These are phyloP conservation scores for Beta lomatogona DNA, from an alignment of 179 eudicot species.

Conservation along the genomic window DNA sequence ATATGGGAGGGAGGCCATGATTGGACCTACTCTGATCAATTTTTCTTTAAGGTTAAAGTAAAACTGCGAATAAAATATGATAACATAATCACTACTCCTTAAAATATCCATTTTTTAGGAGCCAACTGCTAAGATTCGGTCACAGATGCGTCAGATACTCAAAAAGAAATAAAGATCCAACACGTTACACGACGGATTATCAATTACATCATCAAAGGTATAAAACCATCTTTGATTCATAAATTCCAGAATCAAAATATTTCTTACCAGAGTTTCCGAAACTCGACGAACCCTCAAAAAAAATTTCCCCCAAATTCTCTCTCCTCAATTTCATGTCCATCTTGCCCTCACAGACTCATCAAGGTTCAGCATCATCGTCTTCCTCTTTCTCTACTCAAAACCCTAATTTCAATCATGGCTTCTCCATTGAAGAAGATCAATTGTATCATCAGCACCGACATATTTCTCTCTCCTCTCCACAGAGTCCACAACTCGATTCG, in stretches of 20 bases:
- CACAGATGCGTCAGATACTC: too few species aligned
- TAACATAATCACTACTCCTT: too few species aligned
- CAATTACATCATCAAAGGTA: neutral
- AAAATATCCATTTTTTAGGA: too few species aligned
- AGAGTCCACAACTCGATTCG: constrained; percentile 24
- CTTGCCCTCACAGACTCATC: constrained; percentile 72
- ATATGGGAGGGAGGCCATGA: too few species aligned
- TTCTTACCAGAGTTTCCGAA: neutral
- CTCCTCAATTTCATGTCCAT: constrained; percentile 84
- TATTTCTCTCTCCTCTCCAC: constrained; percentile 16
- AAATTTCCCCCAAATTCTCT: constrained; percentile 24
- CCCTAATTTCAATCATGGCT: constrained; percentile 67
- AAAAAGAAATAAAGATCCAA: too few species aligned
- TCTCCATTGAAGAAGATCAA: neutral
- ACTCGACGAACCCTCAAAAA: constrained; percentile 14
- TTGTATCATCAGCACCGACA: constrained; percentile 29
- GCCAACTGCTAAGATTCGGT: too few species aligned
- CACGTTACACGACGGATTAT: too few species aligned
- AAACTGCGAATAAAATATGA: too few species aligned
- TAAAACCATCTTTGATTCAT: constrained; percentile 4
- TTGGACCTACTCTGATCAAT: too few species aligned
- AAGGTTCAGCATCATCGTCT: constrained; percentile 58
- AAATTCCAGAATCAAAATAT: constrained; percentile 2
- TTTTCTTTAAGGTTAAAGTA: too few species aligned
- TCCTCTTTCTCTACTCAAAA: constrained; percentile 39